Base-by-base conservation (phyloP, 768 basidiomycete genomes). In the Pholiota molesta region DNA sequence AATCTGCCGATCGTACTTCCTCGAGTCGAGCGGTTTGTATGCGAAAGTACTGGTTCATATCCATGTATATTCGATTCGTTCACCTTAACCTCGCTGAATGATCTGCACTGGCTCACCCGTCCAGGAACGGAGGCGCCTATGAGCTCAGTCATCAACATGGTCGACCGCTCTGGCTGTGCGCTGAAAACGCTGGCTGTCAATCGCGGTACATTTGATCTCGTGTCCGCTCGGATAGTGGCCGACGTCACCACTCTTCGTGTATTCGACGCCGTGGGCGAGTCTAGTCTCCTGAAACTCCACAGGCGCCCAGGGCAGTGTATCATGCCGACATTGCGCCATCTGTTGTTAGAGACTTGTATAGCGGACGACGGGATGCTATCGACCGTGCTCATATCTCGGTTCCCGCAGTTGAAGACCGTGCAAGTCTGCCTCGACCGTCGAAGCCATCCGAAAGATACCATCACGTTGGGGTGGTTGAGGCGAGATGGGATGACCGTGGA, bases 401-500 rank as follows among this genome's bases (percentile, higher is more conserved):
- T 45, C n/a, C 21, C 59, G 2, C n/a, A 59, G 10, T 53, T 65
- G 19, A 45, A 49, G 6, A 51, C 28, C 8, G 10, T 65, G 1
- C 54, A 51, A 14, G 60, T 65, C 9, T 61, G 64, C 13, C 55
- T 65, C 33, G 54, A 59, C 7, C 14, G 14, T 6, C 19, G 37
- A 7, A 44, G 29, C 3, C 37, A 49, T 21, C 61, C 57, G 16
- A 40, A n/a, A 23, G 64, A 65, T 53, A 17, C 21, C 28, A n/a
- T 39, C 40, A 49, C 61, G 1, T 47, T 65, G 7, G 45, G 57
- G 7, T 52, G 64, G 64, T n/a, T 62, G 45, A 40, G 52, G 54
- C 45, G 59, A 35, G 57, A 62, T 10, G 64, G 63, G 10, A 40
- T 59, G 35, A 59, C 49, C 11, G 58, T 59, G n/a, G 42, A 47